Evolutionary conservation across 2,329 filamentous ascomycete genomes (phyloP), one percentile per base, ranked within the genome.

Genomic region (Biscogniauxia mediterranea): DNA sequence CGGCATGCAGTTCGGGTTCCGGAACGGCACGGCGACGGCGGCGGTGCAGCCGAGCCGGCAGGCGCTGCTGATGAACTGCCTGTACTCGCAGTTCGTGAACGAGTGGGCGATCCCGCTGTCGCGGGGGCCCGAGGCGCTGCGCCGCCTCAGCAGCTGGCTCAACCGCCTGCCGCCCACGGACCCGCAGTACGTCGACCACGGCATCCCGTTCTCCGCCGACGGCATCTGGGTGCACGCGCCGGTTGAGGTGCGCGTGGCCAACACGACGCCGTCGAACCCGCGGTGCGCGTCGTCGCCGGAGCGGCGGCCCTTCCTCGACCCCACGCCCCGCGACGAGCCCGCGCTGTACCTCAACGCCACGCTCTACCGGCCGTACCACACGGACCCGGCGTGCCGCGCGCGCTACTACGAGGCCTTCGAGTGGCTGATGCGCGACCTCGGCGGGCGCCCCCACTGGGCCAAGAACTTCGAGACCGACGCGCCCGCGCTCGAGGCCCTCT

Each of bases 31-130:
- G 2, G 82, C 83, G 57, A 89, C 87, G 50, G 82, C 83, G n/a
- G 94, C 90, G 5, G 85, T 97, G 19, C 90, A 97, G 76, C 87
- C 89, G 21, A 90, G 90, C 65, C 87, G 90, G 62, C 81, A 89
- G 65, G 94, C 93, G 13, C 84, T 98, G 53, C 82, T 97, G 57
- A 94, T 99, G 91, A 95, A 99, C 79, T 99, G 95, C 72, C 85
- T 98, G 5, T 99, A 97, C 80, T 94, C 91, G n/a, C 95, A 99
- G 73, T 97, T 92, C 70, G 95, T 99, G 66, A 97, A 99, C 75
- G 95, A 99, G 75, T 99, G 95, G 95, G 94, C 94, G 0, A 84
- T 99, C 6, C 94, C 95, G 1, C 82, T 99, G 0, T 81, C 87
- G 65, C 89, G 90, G 67, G 95, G 95, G 0, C 94, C 94, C 15